These are phyloP conservation scores for Fusarium torulosum DNA, from an alignment of 2,329 filamentous ascomycete genomes.

Conservation along the genomic window DNA sequence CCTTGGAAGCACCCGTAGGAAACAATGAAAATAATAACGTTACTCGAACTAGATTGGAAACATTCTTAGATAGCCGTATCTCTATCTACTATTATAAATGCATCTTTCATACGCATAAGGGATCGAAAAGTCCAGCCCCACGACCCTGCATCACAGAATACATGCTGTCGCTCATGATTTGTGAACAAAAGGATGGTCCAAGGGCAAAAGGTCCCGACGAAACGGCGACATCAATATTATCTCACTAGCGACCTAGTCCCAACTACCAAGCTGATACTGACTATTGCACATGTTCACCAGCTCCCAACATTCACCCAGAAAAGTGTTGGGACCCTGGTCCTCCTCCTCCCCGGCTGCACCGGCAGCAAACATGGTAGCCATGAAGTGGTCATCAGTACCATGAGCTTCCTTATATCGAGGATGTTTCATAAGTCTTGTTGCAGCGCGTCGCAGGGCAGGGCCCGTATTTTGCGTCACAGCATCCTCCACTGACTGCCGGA, in stretches of 20 bases:
- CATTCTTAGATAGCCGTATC: too few species aligned
- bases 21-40: too few species aligned
- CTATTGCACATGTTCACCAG: slow-evolving; percentile 73
- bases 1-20: too few species aligned
- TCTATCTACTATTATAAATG: too few species aligned
- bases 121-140: too few species aligned
- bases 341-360: slow-evolving; percentile 65
- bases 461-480: slow-evolving; percentile 58
- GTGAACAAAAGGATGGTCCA: too few species aligned
- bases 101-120: too few species aligned
- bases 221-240: too few species aligned
- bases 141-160: too few species aligned
- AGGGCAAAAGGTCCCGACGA: too few species aligned
- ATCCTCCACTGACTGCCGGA: slow-evolving; percentile 73
- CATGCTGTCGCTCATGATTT: too few species aligned
- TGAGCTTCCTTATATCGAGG: slow-evolving; percentile 74
- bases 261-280: slow-evolving; percentile 66
- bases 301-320: slow-evolving; percentile 72
- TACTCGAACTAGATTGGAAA: too few species aligned
- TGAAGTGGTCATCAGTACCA: slow-evolving; percentile 77
- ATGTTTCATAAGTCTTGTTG: slow-evolving; percentile 76
- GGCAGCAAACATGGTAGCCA: slow-evolving; percentile 73
- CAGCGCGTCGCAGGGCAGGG: slow-evolving; percentile 64
- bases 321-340: slow-evolving; percentile 57
- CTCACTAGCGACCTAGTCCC: background rate